These are phyloP conservation scores for Blastomyces emzantsi DNA, from an alignment of 2,329 filamentous ascomycete genomes.

Conservation along the genomic window DNA sequence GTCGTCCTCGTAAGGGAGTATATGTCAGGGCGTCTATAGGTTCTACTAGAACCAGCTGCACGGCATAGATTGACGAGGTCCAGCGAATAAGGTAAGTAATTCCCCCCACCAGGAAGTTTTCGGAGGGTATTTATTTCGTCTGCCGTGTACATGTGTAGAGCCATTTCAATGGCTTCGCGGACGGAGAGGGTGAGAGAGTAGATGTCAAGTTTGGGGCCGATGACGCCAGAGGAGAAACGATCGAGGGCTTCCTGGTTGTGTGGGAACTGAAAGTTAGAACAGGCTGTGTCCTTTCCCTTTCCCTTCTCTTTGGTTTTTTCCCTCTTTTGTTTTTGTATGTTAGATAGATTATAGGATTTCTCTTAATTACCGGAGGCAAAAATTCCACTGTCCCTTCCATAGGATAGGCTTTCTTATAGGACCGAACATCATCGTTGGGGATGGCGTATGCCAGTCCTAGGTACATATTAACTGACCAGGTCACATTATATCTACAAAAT, in stretches of 20 bases:
- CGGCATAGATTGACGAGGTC: conserved; percentile 8
- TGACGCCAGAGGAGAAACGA: neutral
- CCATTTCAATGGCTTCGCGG: conserved; percentile 1
- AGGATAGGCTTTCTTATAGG: conserved; percentile 9
- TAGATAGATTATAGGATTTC: neutral
- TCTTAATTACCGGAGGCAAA: conserved; percentile 9
- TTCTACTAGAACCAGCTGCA: neutral
- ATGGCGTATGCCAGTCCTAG: conserved; percentile 11
- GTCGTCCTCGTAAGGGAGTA: conserved; percentile 10
- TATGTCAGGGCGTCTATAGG: conserved; percentile 3
- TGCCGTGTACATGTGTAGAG: conserved; percentile 3
- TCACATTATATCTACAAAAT: neutral
- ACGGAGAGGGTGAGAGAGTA: conserved; percentile 10
- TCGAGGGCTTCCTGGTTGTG: conserved; percentile 8
- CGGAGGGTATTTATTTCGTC: conserved; percentile 4
- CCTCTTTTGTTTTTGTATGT: neutral
- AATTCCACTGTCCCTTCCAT: conserved; percentile 8
- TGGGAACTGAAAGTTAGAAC: neutral
- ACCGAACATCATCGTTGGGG: conserved; percentile 12
- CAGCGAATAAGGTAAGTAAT: conserved; percentile 11
- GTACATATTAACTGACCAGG: neutral
- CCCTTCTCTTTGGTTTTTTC: neutral
- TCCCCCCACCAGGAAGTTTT: neutral
- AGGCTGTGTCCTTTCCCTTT: too few relatives aligned
- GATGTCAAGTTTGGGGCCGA: conserved; percentile 11